These are phyloP conservation scores for Leucosporidium yakuticum DNA, from an alignment of 768 basidiomycete genomes.

Conservation along the genomic window DNA sequence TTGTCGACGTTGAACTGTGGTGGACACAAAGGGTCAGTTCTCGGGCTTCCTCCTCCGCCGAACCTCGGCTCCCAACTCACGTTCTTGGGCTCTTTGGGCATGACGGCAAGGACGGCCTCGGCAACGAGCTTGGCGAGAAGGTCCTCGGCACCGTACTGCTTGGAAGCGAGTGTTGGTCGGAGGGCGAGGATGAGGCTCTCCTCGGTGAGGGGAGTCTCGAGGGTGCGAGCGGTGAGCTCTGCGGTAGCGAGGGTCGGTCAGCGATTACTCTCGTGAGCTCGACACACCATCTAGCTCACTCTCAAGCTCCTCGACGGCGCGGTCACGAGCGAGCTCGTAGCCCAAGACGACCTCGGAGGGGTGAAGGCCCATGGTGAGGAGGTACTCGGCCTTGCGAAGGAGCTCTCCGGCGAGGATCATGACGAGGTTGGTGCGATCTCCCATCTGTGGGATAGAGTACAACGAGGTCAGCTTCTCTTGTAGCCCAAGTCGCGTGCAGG, in stretches of 20 bases:
- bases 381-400: constrained; percentile 82
- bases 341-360: constrained; percentile 93
- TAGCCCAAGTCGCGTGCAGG: neutral
- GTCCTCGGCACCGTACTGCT: constrained; percentile 93
- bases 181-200: constrained; percentile 66
- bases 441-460: constrained; percentile 59
- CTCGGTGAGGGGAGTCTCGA: constrained; percentile 67
- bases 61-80: constrained; percentile 2
- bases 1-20: constrained; percentile 93
- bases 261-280: neutral
- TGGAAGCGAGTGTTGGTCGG: constrained; percentile 87
- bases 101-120: constrained; percentile 84
- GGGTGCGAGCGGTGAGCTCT: constrained; percentile 62
- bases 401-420: constrained; percentile 93
- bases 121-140: constrained; percentile 74
- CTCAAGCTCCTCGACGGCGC: constrained; percentile 80
- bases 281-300: constrained; percentile 54
- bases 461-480: neutral
- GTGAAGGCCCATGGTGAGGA: constrained; percentile 93
- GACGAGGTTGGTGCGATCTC: constrained; percentile 92
- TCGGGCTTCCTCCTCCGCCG: neutral
- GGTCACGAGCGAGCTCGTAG: constrained; percentile 81
- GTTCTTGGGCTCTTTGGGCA: constrained; percentile 57
- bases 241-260: constrained; percentile 15
- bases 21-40: neutral